Evolutionary conservation across 129 eudicot species (phyloP).

Genomic region (Ambrosia trifida): DNA sequence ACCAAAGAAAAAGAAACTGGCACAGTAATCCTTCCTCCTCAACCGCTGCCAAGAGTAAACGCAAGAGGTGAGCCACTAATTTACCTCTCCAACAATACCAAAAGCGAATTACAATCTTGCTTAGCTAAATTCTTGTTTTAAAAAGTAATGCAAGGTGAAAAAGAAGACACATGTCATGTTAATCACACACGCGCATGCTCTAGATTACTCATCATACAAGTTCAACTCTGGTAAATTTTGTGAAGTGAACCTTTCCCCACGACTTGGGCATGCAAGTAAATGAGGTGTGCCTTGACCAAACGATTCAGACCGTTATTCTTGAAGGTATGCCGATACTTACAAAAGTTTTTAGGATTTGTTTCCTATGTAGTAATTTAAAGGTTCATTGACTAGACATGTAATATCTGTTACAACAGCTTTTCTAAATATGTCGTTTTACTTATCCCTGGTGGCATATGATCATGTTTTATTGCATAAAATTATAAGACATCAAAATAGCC

Average conservation of each 20-base stretch:
- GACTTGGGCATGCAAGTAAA: constrained; percentile 18
- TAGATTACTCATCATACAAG: background rate
- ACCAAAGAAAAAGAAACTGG: constrained; percentile 92
- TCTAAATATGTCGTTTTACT: too few relatives aligned
- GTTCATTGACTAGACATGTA: background rate
- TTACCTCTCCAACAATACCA: background rate
- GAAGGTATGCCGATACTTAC: constrained; percentile 24
- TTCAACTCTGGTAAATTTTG: background rate
- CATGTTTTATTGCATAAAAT: too few relatives aligned
- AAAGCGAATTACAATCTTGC: background rate
- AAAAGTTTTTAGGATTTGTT: constrained; percentile 14
- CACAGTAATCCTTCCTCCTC: constrained; percentile 83
- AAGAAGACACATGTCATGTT: constrained; percentile 25
- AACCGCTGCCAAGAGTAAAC: constrained; percentile 62
- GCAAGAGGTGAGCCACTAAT: constrained; percentile 65
- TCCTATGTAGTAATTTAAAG: constrained; percentile 20
- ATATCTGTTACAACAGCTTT: background rate
- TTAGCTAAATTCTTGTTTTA: constrained; percentile 23
- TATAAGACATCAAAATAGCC: too few relatives aligned
- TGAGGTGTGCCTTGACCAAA: constrained; percentile 8
- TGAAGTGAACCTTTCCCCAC: constrained; percentile 8
- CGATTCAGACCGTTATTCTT: constrained; percentile 14
- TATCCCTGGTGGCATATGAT: too few relatives aligned
- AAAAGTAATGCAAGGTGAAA: constrained; percentile 68
- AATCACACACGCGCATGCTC: constrained; percentile 7